These are phyloP conservation scores for Monilinia fructigena DNA, from an alignment of 2,329 filamentous ascomycete genomes.

Conservation along the genomic window DNA sequence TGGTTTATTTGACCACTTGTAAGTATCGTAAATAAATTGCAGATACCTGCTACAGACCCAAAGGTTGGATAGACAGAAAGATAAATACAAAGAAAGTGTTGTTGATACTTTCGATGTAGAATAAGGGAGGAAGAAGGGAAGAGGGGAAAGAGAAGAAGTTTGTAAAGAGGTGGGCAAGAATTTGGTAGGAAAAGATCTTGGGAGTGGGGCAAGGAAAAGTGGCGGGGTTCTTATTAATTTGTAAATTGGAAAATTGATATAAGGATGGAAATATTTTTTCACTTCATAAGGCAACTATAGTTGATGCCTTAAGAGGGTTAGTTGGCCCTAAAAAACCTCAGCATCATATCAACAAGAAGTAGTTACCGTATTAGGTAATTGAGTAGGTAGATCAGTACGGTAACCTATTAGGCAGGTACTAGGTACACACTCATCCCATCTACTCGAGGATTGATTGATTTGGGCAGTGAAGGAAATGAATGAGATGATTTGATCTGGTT, in stretches of 20 bases:
- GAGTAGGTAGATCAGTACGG: no score
- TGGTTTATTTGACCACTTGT: constrained; percentile 11
- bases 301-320: constrained; percentile 2
- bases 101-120: constrained; percentile 32
- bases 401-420: no score
- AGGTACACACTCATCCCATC: no score
- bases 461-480: no score
- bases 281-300: neutral
- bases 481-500: no score
- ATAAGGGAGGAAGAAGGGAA: constrained; percentile 25
- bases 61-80: constrained; percentile 28
- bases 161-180: constrained; percentile 21
- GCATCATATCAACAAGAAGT: no score
- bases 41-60: constrained; percentile 34
- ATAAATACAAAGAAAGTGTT: constrained; percentile 32
- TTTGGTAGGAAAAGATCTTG: constrained; percentile 21
- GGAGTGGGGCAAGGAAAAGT: constrained; percentile 13
- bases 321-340: neutral
- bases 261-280: constrained; percentile 10
- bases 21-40: constrained; percentile 25
- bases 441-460: no score
- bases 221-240: constrained; percentile 3
- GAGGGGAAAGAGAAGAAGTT: constrained; percentile 18
- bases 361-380: no score
- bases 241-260: neutral